Evolutionary conservation across 2,329 filamentous ascomycete species (phyloP).

Genomic region (Fusarium vanettenii): DNA sequence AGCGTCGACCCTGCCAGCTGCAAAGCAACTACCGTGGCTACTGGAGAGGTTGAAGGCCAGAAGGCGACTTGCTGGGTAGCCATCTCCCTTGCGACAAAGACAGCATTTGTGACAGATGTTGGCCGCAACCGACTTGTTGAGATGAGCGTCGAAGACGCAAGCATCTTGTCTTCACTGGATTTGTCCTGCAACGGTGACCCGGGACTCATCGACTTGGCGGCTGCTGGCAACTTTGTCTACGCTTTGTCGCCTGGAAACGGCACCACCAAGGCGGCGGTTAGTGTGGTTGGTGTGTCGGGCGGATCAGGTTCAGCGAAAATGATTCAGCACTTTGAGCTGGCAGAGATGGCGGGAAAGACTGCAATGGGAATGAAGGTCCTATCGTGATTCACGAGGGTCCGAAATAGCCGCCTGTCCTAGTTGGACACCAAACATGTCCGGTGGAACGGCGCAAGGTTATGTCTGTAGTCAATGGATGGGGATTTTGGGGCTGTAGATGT

Average conservation of each 20-base stretch:
- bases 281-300: slow-evolving; percentile 50
- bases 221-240: slow-evolving; percentile 67
- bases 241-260: slow-evolving; percentile 66
- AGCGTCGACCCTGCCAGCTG: slow-evolving; percentile 50
- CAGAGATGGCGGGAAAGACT: slow-evolving; percentile 25
- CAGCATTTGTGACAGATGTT: slow-evolving; percentile 70
- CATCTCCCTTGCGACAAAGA: slow-evolving; percentile 59
- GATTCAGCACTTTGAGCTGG: slow-evolving; percentile 49
- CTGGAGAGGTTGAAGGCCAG: slow-evolving; percentile 61
- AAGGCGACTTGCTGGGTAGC: slow-evolving; percentile 69
- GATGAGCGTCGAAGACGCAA: slow-evolving; percentile 62
- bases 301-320: slow-evolving; percentile 32
- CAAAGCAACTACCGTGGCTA: slow-evolving; percentile 50
- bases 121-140: slow-evolving; percentile 65
- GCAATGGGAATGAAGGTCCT: not conserved
- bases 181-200: slow-evolving; percentile 57
- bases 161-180: slow-evolving; percentile 57
- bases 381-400: not conserved
- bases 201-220: slow-evolving; percentile 66
- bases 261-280: slow-evolving; percentile 49
- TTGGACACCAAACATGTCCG: not conserved
- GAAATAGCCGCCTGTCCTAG: fast-evolving
- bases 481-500: not conserved
- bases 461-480: not conserved
- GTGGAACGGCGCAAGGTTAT: not conserved